Evolutionary conservation across 2,329 filamentous ascomycete species (phyloP), one percentile per base, ranked within the genome.

Genomic region (Sporothrix brunneoviolacea): DNA sequence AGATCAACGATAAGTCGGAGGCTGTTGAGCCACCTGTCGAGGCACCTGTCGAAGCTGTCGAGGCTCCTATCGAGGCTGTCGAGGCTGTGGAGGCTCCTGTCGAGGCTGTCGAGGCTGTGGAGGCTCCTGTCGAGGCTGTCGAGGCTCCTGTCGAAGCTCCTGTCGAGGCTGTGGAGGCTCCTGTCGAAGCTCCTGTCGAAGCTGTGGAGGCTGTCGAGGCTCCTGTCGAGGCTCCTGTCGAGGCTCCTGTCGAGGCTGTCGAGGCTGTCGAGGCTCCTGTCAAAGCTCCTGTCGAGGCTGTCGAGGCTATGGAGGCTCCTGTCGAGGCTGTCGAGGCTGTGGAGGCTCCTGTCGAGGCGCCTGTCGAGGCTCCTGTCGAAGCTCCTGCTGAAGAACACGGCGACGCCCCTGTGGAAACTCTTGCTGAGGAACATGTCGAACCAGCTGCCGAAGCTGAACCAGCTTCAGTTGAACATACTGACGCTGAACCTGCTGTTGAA

Each of bases 371-470:
- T 6, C 39, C 51, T 33, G 32, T 43, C 8, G 50, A 47, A 30
- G 10, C 15, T 32, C 47, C 55, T 22, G 48, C 52, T 18, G 45
- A 32, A n/a, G n/a, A n/a, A n/a, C n/a, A n/a, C n/a, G n/a, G n/a
- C n/a, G n/a, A n/a, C n/a, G n/a, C 12, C 9, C 3, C 36, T 21
- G 2, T 18, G 3, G 13, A 41, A 15, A 19, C 40, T 8, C 12
- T 4, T 22, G 32, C 24, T 13, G 42, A 44, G 42, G 12, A n/a
- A 24, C 2, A 18, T 36, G 30, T 10, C 24, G 10, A 28, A 28
- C 6, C 24, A 28, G 6, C 24, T 10, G 10, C 24, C 24, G 24
- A 28, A 10, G 24, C n/a, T n/a, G n/a, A n/a, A n/a, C n/a, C n/a
- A n/a, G n/a, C n/a, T n/a, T n/a, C n/a, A n/a, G n/a, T n/a, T n/a